Conservation (phyloP, 192 early-diverging fungal species). For the Gaertneriomyces semiglobifer region DNA sequence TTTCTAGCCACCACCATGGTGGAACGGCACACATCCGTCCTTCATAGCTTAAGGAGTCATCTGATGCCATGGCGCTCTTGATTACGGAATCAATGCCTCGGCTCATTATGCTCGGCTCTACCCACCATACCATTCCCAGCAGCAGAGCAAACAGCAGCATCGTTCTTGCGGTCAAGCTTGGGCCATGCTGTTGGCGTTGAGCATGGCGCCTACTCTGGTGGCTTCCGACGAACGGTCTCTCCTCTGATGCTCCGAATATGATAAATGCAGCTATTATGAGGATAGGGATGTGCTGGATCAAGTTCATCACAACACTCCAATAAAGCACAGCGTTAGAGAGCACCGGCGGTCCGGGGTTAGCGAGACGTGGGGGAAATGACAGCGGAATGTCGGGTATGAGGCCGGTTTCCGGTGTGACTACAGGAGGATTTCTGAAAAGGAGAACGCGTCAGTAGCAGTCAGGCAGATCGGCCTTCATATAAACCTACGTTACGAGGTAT, state of each 20-base stretch:
- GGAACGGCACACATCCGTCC: slow-evolving; percentile 31
- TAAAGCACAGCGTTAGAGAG: slow-evolving; percentile 10
- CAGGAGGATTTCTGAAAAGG: slow-evolving; percentile 1
- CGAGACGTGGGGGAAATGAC: slow-evolving; percentile 3
- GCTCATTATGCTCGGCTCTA: slow-evolving; percentile 31
- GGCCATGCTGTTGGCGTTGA: slow-evolving; percentile 17
- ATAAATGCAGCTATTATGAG: slow-evolving; percentile 15
- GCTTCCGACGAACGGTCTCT: neutral
- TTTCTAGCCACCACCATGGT: slow-evolving; percentile 41
- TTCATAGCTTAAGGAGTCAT: slow-evolving; percentile 1
- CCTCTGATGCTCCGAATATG: neutral
- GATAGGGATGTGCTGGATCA: slow-evolving; percentile 25
- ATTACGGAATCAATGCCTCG: slow-evolving; percentile 13
- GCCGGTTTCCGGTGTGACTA: neutral
- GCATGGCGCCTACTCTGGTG: neutral
- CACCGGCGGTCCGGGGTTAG: slow-evolving; percentile 5
- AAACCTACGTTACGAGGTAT: slow-evolving; percentile 12
- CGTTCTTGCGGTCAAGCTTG: slow-evolving; percentile 13
- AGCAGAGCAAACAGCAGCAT: slow-evolving; percentile 18
- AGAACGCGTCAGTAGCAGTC: neutral
- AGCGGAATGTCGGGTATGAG: neutral
- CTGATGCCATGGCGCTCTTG: neutral
- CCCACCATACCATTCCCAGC: slow-evolving; percentile 4
- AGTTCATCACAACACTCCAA: neutral
- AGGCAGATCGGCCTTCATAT: neutral